These are phyloP conservation scores for Leccinellum albellum DNA, from an alignment of 768 basidiomycete species.

Conservation along the genomic window DNA sequence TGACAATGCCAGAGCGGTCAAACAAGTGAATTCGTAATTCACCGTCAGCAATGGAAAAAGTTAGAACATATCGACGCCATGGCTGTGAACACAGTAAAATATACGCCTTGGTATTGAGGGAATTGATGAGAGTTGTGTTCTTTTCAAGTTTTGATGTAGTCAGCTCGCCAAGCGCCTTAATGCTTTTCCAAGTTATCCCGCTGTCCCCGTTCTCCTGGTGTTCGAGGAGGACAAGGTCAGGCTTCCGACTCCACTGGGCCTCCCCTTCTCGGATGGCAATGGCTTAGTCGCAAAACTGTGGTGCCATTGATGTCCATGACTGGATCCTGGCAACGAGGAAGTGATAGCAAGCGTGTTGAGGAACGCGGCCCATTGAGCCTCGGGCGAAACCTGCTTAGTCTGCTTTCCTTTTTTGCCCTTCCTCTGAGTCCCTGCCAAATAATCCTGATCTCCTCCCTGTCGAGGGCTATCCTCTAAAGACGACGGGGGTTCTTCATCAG, in stretches of 20 bases:
- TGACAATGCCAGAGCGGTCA: neutral
- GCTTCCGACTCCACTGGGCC: neutral
- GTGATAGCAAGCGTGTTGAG: neutral
- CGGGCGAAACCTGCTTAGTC: neutral
- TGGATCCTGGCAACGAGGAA: neutral
- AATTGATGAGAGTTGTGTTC: neutral
- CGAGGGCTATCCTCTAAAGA: no score
- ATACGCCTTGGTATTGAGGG: neutral
- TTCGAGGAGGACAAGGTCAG: neutral
- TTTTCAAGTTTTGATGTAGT: neutral
- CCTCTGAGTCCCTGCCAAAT: neutral
- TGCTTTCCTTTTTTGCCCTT: neutral
- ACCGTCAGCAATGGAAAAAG: neutral
- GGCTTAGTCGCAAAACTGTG: neutral
- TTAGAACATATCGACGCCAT: neutral
- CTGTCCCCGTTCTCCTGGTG: neutral
- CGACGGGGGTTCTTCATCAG: no score
- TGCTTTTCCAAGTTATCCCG: neutral
- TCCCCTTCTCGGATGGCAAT: neutral
- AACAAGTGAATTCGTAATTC: neutral
- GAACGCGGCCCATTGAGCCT: neutral
- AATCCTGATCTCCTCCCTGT: neutral
- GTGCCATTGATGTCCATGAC: neutral
- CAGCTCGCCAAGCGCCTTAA: neutral
- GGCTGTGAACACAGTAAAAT: neutral